Evolutionary conservation across 768 basidiomycete genomes (phyloP).

Genomic region (Russula sp.): DNA sequence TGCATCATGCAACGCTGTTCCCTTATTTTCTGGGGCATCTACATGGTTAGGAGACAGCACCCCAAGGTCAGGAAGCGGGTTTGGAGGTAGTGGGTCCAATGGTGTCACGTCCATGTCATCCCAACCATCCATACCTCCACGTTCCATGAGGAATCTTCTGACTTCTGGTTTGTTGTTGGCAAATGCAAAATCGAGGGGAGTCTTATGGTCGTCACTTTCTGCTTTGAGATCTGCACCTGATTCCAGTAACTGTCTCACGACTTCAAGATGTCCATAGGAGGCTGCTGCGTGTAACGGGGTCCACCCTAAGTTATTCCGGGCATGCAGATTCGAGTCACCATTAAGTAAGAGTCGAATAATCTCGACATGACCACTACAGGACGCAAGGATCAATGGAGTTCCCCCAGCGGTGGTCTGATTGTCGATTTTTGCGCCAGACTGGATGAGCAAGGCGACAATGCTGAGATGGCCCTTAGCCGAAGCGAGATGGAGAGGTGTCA

Average conservation of each 20-base stretch:
- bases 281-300: neutral
- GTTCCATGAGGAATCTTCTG: neutral
- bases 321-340: neutral
- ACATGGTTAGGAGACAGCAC: no score
- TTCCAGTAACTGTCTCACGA: neutral
- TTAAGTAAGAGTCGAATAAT: neutral
- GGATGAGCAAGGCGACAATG: neutral
- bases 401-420: no score
- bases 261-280: neutral
- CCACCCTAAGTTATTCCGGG: neutral
- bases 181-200: neutral
- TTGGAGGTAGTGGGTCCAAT: no score
- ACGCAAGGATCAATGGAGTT: neutral
- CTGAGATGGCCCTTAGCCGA: neutral
- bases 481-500: neutral
- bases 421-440: neutral
- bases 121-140: no score
- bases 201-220: neutral
- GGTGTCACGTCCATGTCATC: no score
- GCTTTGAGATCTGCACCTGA: neutral
- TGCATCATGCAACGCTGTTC: no score
- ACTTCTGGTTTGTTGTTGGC: neutral
- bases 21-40: no score
- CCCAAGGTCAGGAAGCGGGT: no score
- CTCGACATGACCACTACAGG: neutral